Base-by-base conservation (phyloP, 2,329 filamentous ascomycete genomes). In the Ophiocordyceps camponoti-floridani region DNA sequence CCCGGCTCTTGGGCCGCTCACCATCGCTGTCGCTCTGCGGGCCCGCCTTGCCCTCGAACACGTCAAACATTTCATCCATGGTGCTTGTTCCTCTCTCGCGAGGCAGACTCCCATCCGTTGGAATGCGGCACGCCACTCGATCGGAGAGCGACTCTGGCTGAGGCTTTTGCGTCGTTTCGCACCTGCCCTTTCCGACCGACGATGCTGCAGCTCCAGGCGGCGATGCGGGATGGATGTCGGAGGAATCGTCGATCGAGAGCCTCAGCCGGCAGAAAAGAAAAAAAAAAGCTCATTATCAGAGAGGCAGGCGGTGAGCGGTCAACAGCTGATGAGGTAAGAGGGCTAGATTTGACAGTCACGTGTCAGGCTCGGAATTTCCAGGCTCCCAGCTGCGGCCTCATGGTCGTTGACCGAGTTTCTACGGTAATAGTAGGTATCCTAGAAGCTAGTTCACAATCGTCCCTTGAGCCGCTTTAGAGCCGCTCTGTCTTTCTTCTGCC, bases 41-140 rank as follows among this genome's bases (percentile, higher is more conserved):
- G 14, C 59, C 62, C 43, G 53, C 58, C 57, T 72, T 69, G 55
- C 83, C 79, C 51, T 87, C 80, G 56, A 91, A 89, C 46, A 87
- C 82, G 54, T 84, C 79, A 55, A 91, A 91, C 52, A 91, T 71
- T 49, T 87, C 82, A 63, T 87, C 81, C 79, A 84, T 85, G 42
- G 48, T 56, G 53, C 16, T 41, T 27, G 7, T 10, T 13, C 12
- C 26, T 31, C 5, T 13, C 14, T 9, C 27, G 10, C 14, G n/a
- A 14, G 19, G 7, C n/a, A 16, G 12, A 9, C 14, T 3, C 26
- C 26, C 41, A 26, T 42, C n/a, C 4, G 41, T 42, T 30, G n/a
- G 14, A 42, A 1, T 42, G 27, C 35, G 35, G 14, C 35, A 19
- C 35, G 14, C n/a, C 14, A 12, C 40, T 26, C 27, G 19, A 41